Evolutionary conservation across 1,284 basidiomycete genomes (phyloP).

Genomic region (Vanrija sp.): DNA sequence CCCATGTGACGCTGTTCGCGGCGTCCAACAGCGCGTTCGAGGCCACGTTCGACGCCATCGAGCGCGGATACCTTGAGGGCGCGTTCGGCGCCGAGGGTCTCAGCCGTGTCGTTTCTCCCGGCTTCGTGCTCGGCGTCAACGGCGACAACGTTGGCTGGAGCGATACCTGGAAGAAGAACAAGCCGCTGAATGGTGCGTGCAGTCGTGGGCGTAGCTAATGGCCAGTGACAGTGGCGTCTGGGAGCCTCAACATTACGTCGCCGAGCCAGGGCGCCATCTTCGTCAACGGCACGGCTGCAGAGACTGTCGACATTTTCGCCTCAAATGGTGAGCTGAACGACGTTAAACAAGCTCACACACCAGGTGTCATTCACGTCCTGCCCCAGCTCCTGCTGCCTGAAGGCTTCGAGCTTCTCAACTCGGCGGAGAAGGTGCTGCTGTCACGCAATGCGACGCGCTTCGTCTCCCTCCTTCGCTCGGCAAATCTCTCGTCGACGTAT

Average conservation of each 20-base stretch:
- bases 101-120: slow-evolving; percentile 69
- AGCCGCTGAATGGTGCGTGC: slow-evolving; percentile 19
- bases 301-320: slow-evolving; percentile 76
- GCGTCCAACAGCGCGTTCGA: slow-evolving; percentile 79
- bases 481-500: slow-evolving; percentile 63
- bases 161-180: slow-evolving; percentile 28
- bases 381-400: slow-evolving; percentile 75
- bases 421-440: slow-evolving; percentile 74
- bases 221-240: slow-evolving; percentile 51
- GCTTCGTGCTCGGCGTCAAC: slow-evolving; percentile 56
- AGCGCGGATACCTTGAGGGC: slow-evolving; percentile 79
- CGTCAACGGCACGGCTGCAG: slow-evolving; percentile 62
- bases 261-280: slow-evolving; percentile 55
- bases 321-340: slow-evolving; percentile 60
- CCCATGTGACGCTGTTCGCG: slow-evolving; percentile 83
- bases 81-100: slow-evolving; percentile 76
- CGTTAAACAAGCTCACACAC: too few relatives aligned
- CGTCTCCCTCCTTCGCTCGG: slow-evolving; percentile 79
- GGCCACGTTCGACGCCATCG: slow-evolving; percentile 59
- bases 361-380: slow-evolving; percentile 81
- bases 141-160: slow-evolving; percentile 37
- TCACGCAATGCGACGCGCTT: slow-evolving; percentile 85
- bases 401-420: slow-evolving; percentile 64
- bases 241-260: slow-evolving; percentile 61
- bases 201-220: not conserved